Evolutionary conservation across 2,329 filamentous ascomycete genomes (phyloP), one percentile per base, ranked within the genome.

Genomic region (Colletotrichum euphorbiae): DNA sequence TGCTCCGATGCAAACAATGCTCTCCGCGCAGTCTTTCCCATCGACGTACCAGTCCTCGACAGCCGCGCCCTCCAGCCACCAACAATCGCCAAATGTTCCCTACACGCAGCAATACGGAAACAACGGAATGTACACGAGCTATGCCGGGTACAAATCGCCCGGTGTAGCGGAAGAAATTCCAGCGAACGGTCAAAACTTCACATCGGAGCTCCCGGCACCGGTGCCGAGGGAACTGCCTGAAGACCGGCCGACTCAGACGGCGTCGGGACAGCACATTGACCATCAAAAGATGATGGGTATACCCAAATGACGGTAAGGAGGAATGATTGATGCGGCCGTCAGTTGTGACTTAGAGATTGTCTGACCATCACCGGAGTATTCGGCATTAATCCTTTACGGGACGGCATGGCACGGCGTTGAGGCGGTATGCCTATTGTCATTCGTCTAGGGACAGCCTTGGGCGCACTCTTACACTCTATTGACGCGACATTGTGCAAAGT

Each of bases 251-350:
- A 54, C n/a, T 4, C 28, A 38, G 7, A 59, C 64, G 17, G 19
- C 59, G 1, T 42, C 38, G 4, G 59, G 50, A 2, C 42, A 28
- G 52, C 58, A 57, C 1, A 57, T 63, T 28, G 59, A 67, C 43
- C n/a, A 58, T 15, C 59, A 63, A 31, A 63, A 67, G 51, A 58
- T 58, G 33, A 59, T 56, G 28, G 64, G 58, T 2, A 46, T 63
- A 28, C 17, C 57, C 1, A 54, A 21, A n/a, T 46, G 48, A 50
- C 13, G 38, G 33, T 48, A 36, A 15, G 9, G 7, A 1, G 0
- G 31, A 15, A 13, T 46, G 7, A 17, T 28, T 28, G 24, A 28
- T 4, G 24, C 3, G 24, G 6, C 24, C 24, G 24, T 5, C 24
- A 28, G 24, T 28, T 28, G 6, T 8, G 6, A 28, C 28, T 28